Base-by-base conservation (phyloP, 257 asterid genomes). In the Petrea volubilis region DNA sequence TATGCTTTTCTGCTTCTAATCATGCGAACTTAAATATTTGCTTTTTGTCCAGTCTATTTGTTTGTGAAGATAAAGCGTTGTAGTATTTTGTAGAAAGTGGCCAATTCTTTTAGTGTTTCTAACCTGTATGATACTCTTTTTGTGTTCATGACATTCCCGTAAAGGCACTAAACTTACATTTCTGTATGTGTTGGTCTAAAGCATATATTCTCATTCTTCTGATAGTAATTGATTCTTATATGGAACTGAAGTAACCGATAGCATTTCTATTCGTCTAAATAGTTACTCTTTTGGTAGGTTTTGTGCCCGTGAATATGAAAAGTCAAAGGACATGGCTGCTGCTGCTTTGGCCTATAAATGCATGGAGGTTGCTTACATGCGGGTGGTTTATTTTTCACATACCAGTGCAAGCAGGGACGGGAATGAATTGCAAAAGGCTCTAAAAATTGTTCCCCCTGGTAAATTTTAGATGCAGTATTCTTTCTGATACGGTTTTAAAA, bases 281-380 rank as follows among this genome's bases (percentile, higher is more conserved):
- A 60, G 73, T 76, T 74, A 41, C 9, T 38, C 68, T 62, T 62
- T 62, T 84, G 61, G 59, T 70, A 95, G 99, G 81, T 92, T 85
- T 84, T 93, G 97, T 73, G 98, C 97, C 60, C 96, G 81, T 84
- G 98, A 95, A 81, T 95, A 87, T 64, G 99, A 95, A 75, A 92
- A 81, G 75, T 82, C 86, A 43, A 88, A 88, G 79, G 98, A 95
- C 78, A 80, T 88, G 93, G 96, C 91, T 79, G 83, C 96, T 77
- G 96, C 97, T 67, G 89, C 99, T 73, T 82, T 95, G 85, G 97
- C 99, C 74, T 92, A 92, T 77, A 95, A 95, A 77, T 95, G 97
- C 79, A 73, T 79, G 87, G 99, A 92, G 85, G 91, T 92, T 1
- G 98, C 99, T 14, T 86, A 90, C 81, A 73, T 90, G 94, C 88